A percentile compares a stretch with the other conserved stretches of the same genome.
Conservation (phyloP, 1,284 basidiomycete genomes). For the Thelephora terrestris region DNA sequence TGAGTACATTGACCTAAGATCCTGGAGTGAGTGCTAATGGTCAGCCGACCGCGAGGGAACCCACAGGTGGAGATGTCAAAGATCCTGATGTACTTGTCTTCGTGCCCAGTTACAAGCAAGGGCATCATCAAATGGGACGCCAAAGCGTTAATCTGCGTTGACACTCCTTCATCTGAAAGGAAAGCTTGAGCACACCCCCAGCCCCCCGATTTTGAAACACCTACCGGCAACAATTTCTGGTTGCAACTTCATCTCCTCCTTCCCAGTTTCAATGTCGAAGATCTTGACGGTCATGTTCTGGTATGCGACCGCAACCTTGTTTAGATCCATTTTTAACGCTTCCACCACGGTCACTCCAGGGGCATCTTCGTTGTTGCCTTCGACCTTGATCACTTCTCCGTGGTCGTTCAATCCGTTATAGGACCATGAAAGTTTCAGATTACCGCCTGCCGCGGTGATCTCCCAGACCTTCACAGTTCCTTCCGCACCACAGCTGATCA, state of each 20-base stretch:
- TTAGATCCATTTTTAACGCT: constrained; percentile 67
- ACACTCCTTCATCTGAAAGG: constrained; percentile 50
- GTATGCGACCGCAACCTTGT: constrained; percentile 85
- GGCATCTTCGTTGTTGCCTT: constrained; percentile 29
- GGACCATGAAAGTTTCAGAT: constrained; percentile 69
- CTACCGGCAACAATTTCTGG: constrained; percentile 64
- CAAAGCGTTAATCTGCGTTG: constrained; percentile 83
- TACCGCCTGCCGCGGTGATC: constrained; percentile 52
- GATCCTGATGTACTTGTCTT: constrained; percentile 88
- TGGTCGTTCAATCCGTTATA: constrained; percentile 55
- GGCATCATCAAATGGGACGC: constrained; percentile 88
- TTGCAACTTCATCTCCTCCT: constrained; percentile 61
- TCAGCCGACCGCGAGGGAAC: constrained; percentile 21
- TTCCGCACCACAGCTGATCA: constrained; percentile 88
- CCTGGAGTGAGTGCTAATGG: neutral
- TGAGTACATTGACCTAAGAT: constrained; percentile 70
- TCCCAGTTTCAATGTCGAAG: constrained; percentile 81
- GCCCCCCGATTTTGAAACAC: constrained; percentile 17
- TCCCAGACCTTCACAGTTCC: constrained; percentile 93
- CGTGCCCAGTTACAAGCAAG: constrained; percentile 82
- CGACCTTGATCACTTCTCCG: constrained; percentile 27
- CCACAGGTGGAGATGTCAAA: constrained; percentile 78
- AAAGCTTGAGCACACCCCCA: constrained; percentile 4
- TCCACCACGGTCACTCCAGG: constrained; percentile 77
- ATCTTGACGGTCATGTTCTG: constrained; percentile 85